Evolutionary conservation across 306 rosid species (phyloP).

Genomic region (Trichosanthes cucumerina): DNA sequence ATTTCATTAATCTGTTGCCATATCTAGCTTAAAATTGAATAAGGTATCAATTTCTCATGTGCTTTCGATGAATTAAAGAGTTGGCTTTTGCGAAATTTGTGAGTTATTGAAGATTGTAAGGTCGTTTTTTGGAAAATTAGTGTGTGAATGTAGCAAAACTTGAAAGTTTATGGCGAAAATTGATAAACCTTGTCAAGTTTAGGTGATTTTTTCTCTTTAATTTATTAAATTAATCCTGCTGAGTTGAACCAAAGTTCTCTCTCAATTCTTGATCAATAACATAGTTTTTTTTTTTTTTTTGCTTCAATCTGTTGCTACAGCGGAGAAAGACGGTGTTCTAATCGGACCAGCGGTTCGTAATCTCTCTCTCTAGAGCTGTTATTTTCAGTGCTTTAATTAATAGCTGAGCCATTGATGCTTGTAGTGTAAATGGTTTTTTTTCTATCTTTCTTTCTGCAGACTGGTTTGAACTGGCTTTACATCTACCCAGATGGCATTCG

Average conservation of each 20-base stretch:
- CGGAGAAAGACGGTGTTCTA: constrained; percentile 20
- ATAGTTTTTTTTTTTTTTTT: not conserved
- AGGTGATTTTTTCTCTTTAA: not conserved
- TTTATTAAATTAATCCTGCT: no score
- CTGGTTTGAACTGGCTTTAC: constrained; percentile 9
- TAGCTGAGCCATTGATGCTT: not conserved
- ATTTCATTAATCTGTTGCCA: not conserved
- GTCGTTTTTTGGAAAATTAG: not conserved
- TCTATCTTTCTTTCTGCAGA: constrained; percentile 3
- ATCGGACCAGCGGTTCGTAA: constrained; percentile 23
- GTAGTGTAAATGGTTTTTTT: not conserved
- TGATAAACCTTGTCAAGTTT: not conserved
- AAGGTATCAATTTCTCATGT: not conserved
- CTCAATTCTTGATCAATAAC: not conserved
- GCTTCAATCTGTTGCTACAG: constrained; percentile 5
- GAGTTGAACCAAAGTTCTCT: not conserved
- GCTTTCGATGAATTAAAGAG: no score
- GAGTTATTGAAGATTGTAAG: not conserved
- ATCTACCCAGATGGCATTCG: constrained; percentile 11
- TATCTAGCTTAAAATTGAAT: not conserved
- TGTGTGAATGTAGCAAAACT: not conserved
- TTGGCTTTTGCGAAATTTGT: not conserved
- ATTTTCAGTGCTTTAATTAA: not conserved
- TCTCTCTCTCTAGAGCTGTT: not conserved
- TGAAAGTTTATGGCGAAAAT: not conserved